Base-by-base conservation (phyloP, 2,329 filamentous ascomycete genomes). In the Lizonia empirigonia region DNA sequence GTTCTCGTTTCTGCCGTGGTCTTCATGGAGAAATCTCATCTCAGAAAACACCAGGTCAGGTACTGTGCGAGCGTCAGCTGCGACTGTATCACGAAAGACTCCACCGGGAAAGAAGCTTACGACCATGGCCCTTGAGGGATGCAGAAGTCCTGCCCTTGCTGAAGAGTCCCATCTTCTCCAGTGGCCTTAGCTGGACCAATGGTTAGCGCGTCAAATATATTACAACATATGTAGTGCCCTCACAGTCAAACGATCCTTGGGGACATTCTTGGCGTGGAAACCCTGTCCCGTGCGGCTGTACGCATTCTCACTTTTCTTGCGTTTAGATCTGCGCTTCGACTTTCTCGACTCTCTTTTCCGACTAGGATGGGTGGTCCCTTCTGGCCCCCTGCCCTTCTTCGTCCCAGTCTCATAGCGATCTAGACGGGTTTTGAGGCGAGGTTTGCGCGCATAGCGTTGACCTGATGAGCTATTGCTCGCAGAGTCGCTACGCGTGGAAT, bases 11-110 rank as follows among this genome's bases (percentile, higher is more conserved):
- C 63, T 55, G 32, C 59, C 64, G 50, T 59, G 63, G 13, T 70
- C 65, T 48, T 73, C 73, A 46, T 75, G 74, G 33, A 81, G 59
- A 53, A 80, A 81, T 19, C 70, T 75, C 75, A 80, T 78, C 58
- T 80, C 77, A 22, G 78, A 78, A 64, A 81, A 81, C 22, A 77
- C 75, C 32, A 80, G 70, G 63, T 81, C 78, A 22, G 78, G 78
- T 41, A 81, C 79, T 81, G 59, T 49, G 53, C 33, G 34, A 37
- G 38, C 42, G 44, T 69, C 50, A 72, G 58, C 33, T 46, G 56
- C 57, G 48, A 30, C 47, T 51, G 36, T 44, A 37, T 27, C 46
- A 52, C 48, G 44, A 45, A 48, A 47, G 39, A 24, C 32, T 23
- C 35, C 48, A 56, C 49, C 50, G 46, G 44, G 32, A 37, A 41